Base-by-base conservation (phyloP, 257 asterid genomes). In the Plantago major region DNA sequence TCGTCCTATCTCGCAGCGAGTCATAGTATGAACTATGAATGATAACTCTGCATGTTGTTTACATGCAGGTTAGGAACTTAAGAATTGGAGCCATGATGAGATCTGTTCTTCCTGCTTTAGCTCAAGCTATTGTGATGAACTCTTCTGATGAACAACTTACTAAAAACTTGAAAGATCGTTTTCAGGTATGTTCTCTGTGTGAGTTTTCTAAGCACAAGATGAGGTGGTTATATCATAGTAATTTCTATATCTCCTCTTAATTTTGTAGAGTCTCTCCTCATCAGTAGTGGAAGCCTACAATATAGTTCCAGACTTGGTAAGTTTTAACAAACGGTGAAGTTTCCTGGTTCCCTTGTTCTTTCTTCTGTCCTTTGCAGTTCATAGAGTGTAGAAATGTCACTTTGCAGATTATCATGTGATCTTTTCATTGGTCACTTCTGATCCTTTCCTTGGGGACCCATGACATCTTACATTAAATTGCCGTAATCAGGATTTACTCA, bases 31-130 rank as follows among this genome's bases (percentile, higher is more conserved):
- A n/a, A n/a, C n/a, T n/a, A n/a, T n/a, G 28, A 12, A n/a, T 63
- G 54, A 13, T 52, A 42, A 40, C 50, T 26, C 46, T n/a, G 11
- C 33, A 11, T 22, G 42, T n/a, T n/a, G n/a, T 26, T 60, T 52
- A 59, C 60, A 44, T 55, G 19, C 67, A 90, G 97, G 95, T 87
- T 60, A 80, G 96, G 73, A 90, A 90, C 82, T 77, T 87, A 67
- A 84, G 97, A 65, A 87, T 90, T 81, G 97, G 97, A 75, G 97
- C 95, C 66, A 87, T 84, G 96, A 78, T 83, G 87, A 85, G 85
- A 77, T 87, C 96, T 58, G 69, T 90, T 67, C 91, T 90, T 68
- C 95, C 95, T 45, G 97, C 96, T 66, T 75, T 90, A 77, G 97
- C 95, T 67, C 96, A 90, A 70, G 97, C 96, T 65, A 62, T 87